Evolutionary conservation across 371 early-diverging fungal genomes (phyloP).

Genomic region (Mortierella polycephala): DNA sequence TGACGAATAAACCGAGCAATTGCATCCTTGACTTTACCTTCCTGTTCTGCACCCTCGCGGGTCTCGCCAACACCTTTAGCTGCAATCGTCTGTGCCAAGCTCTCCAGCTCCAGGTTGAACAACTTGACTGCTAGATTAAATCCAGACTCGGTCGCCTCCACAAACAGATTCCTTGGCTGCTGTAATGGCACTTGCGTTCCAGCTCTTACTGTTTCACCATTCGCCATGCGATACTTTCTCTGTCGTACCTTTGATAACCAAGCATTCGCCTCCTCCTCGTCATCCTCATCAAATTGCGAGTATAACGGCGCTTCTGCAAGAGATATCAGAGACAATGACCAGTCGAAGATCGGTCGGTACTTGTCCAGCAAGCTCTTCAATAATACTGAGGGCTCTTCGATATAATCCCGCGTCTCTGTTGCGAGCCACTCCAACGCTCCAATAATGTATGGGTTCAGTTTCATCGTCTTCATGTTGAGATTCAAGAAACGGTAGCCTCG

Average conservation of each 20-base stretch:
- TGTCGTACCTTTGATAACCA: conserved; percentile 7
- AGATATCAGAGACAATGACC: conserved; percentile 18
- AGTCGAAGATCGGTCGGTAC: conserved; percentile 22
- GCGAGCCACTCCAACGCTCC: conserved; percentile 51
- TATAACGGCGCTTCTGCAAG: conserved; percentile 28
- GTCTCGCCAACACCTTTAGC: conserved; percentile 29
- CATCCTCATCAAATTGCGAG: conserved; percentile 38
- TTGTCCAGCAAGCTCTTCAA: conserved; percentile 19
- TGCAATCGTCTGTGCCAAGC: conserved; percentile 26
- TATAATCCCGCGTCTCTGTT: conserved; percentile 22
- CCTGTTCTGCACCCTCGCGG: conserved; percentile 34
- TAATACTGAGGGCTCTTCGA: conserved; percentile 17
- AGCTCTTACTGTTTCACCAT: conserved; percentile 1
- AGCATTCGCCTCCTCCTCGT: conserved; percentile 19
- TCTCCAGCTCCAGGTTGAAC: conserved; percentile 34
- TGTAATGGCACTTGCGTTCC: neutral
- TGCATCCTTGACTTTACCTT: conserved; percentile 33
- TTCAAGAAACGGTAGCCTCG: conserved; percentile 33
- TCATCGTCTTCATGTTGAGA: conserved; percentile 29
- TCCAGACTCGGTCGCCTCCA: conserved; percentile 26
- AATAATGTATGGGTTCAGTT: conserved; percentile 31
- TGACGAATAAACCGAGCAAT: conserved; percentile 33
- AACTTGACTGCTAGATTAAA: conserved; percentile 27
- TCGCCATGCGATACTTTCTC: conserved; percentile 1
- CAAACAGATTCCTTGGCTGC: conserved; percentile 29